A percentile compares a stretch with the other conserved stretches of the same genome.
Conservation (phyloP, 1,139 yeast species). For the Geotrichum cucujoidarum region DNA sequence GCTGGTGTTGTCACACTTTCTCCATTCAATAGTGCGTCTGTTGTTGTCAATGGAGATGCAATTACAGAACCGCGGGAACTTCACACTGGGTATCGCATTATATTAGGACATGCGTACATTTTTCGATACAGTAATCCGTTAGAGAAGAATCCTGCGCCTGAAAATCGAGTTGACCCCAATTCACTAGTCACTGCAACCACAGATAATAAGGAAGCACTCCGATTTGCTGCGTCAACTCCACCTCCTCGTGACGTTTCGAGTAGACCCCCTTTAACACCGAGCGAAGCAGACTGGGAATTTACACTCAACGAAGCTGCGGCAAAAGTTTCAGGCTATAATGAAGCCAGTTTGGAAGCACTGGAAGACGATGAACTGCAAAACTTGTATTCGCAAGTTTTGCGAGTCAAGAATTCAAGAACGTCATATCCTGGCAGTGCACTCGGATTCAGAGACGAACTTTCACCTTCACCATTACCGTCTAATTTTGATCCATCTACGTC, state of each 20-base stretch:
- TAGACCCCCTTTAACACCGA: too few relatives aligned
- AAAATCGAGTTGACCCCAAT: too few relatives aligned
- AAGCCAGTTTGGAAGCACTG: conserved; percentile 20
- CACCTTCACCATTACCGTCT: conserved; percentile 5
- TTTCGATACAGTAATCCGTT: conserved; percentile 32
- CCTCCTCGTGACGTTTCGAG: neutral
- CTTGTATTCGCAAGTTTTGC: conserved; percentile 25
- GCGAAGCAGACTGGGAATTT: conserved; percentile 21
- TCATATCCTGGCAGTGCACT: conserved; percentile 7
- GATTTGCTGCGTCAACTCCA: conserved; percentile 1
- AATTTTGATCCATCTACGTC: neutral
- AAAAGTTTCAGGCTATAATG: conserved; percentile 18
- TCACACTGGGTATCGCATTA: conserved; percentile 28
- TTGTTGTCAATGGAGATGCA: conserved; percentile 28
- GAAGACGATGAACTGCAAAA: conserved; percentile 24
- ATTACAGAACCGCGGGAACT: conserved; percentile 20
- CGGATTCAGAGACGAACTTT: conserved; percentile 1
- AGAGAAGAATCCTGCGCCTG: conserved; percentile 23
- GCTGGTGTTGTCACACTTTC: conserved; percentile 23
- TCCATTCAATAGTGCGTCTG: conserved; percentile 22
- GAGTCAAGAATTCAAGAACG: conserved; percentile 16
- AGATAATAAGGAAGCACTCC: neutral
- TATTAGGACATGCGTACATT: conserved; percentile 28
- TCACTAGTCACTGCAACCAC: neutral
- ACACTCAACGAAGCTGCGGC: conserved; percentile 24